Percentiles rank a stretch among this genome's conserved stretches.
Conservation (phyloP, 805 yeast genomes). For the Candida broadrunensis region DNA sequence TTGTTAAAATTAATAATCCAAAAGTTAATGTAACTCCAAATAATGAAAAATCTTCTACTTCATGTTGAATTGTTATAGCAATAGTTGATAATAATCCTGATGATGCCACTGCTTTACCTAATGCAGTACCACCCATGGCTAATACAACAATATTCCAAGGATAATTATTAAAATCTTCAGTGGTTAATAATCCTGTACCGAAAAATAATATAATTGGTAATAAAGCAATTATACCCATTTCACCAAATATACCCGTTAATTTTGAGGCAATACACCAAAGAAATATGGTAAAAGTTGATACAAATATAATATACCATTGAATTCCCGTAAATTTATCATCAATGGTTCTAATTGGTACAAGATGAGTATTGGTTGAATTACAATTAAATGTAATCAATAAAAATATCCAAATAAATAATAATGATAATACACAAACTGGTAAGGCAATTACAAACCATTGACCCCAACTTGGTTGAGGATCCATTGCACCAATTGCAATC, state of each 20-base stretch:
- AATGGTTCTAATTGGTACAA: conserved; percentile 57
- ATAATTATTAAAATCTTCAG: conserved; percentile 92
- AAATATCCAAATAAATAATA: conserved; percentile 44
- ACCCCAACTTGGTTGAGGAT: conserved; percentile 55
- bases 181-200: conserved; percentile 82
- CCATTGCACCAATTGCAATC: conserved; percentile 51
- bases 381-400: conserved; percentile 56
- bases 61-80: conserved; percentile 63
- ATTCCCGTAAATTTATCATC: conserved; percentile 65
- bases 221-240: conserved; percentile 94
- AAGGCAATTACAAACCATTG: conserved; percentile 53
- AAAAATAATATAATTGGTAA: conserved; percentile 88
- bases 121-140: conserved; percentile 97
- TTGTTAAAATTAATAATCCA: conserved; percentile 74
- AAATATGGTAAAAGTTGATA: conserved; percentile 68
- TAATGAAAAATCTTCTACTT: conserved; percentile 65
- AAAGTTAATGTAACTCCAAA: conserved; percentile 75
- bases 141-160: conserved; percentile 94
- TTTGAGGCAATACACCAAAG: conserved; percentile 89
- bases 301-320: conserved; percentile 72
- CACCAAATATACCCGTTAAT: conserved; percentile 75
- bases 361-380: conserved; percentile 41
- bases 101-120: conserved; percentile 92
- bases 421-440: conserved; percentile 42
- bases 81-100: conserved; percentile 82